A percentile compares a stretch with the other conserved stretches of the same genome.
These are phyloP conservation scores for Colletotrichum noveboracense DNA, from an alignment of 2,329 filamentous ascomycete genomes.

Conservation along the genomic window DNA sequence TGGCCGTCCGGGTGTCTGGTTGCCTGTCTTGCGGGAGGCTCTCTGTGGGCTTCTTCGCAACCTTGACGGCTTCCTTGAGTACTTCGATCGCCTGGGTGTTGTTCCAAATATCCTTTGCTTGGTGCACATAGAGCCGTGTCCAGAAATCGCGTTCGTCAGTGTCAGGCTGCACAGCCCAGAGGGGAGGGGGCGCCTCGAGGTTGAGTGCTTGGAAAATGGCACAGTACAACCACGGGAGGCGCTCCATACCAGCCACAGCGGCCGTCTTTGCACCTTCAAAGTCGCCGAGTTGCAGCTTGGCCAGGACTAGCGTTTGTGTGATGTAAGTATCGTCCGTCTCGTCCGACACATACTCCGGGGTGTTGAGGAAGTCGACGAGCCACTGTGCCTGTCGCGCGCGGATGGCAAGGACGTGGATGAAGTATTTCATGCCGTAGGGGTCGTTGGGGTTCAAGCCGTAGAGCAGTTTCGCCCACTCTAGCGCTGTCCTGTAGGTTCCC, in stretches of 20 bases:
- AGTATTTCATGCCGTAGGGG: constrained; percentile 81
- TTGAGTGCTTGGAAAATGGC: constrained; percentile 81
- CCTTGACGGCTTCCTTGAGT: constrained; percentile 72
- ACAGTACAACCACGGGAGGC: constrained; percentile 84
- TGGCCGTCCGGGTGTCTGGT: constrained; percentile 60
- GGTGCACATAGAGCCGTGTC: constrained; percentile 76
- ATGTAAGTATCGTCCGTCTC: constrained; percentile 67
- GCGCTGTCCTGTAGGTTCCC: constrained; percentile 90
- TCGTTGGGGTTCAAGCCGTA: constrained; percentile 78
- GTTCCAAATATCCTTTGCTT: constrained; percentile 86
- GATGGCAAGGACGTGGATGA: constrained; percentile 86
- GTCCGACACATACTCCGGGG: constrained; percentile 43
- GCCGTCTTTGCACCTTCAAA: constrained; percentile 66
- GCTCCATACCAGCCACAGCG: constrained; percentile 71
- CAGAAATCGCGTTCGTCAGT: constrained; percentile 69
- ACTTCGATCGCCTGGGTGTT: constrained; percentile 72
- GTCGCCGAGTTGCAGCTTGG: constrained; percentile 71
- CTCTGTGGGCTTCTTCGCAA: constrained; percentile 47
- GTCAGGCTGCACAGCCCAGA: constrained; percentile 80
- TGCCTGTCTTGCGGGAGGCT: constrained; percentile 45
- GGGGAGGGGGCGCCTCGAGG: constrained; percentile 75
- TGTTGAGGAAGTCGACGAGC: constrained; percentile 72
- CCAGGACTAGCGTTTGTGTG: constrained; percentile 77
- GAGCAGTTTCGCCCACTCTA: constrained; percentile 92
- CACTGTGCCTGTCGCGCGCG: constrained; percentile 78